phyloP scores from a whole-genome alignment of 345 rosid genomes.

The Triadica sebifera region DNA sequence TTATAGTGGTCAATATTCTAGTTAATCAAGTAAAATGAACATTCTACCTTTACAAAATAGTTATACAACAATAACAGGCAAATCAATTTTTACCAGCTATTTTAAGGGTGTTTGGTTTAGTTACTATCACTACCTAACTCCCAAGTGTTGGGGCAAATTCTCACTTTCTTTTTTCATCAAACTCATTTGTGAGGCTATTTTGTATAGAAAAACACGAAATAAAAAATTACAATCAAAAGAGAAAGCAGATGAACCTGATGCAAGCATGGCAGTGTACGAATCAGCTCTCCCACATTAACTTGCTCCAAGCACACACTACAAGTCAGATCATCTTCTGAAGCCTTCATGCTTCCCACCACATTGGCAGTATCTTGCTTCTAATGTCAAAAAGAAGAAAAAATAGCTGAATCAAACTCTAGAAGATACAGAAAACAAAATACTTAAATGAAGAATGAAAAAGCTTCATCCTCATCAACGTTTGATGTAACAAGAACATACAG shows the following conservation, averaged over 20 bases:
- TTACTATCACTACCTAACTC: not conserved
- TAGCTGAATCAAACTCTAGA: not conserved
- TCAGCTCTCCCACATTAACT: conserved; percentile 56
- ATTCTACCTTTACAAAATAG: no score
- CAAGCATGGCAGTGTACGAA: conserved; percentile 73
- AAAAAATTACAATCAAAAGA: not conserved
- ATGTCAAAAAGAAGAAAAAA: conserved; percentile 26
- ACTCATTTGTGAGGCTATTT: not conserved
- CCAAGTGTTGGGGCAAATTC: not conserved
- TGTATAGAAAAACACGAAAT: not conserved
- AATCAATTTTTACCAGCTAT: no score
- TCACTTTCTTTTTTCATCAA: not conserved
- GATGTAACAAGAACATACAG: not conserved
- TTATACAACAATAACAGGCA: no score
- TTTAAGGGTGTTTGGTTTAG: no score
- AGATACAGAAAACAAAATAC: not conserved
- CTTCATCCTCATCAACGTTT: not conserved
- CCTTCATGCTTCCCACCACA: conserved; percentile 36
- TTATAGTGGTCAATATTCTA: not conserved
- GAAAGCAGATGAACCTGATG: conserved; percentile 52
- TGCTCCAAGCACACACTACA: conserved; percentile 86
- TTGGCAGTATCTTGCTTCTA: conserved; percentile 47
- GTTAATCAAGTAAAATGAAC: not conserved
- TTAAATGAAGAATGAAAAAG: not conserved
- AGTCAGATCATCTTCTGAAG: conserved; percentile 64